Evolutionary conservation across 1,284 basidiomycete genomes (phyloP), one percentile per base, ranked within the genome.

Genomic region (Cryptococcus sp.): DNA sequence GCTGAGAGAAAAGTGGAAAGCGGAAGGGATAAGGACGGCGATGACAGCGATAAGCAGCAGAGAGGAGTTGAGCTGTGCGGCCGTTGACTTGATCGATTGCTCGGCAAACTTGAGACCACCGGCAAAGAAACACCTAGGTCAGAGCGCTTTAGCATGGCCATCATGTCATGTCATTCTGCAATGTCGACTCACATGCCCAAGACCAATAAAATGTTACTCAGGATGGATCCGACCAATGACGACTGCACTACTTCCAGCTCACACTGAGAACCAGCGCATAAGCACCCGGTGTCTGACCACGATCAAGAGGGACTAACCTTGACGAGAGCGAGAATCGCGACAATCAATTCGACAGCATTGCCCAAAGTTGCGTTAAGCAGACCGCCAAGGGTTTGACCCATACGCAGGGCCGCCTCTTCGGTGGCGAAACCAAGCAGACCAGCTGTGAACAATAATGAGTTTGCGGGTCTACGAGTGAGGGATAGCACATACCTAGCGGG

Each of bases 391-490:
- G 91, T 92, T 78, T 93, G 90, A 2, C 91, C 80, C 16, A 81
- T 71, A 3, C 80, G 86, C 61, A 93, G 69, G 0, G 91, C 90
- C 5, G 93, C 75, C 67, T 94, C 89, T 66, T 94, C 92, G 0
- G 92, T 95, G 0, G 89, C 90, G 72, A 91, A 91, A 1, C 88
- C 89, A 5, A 95, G 83, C 4, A 94, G 78, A 83, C 91, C 77
- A 11, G 91, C 91, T 63, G 42, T 8, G 17, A 5, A 89, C 79
- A 11, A 88, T 88, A 67, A 89, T 83, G 50, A 89, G 88, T 4
- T 39, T 50, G 35, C 49, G 17, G 23, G 50, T 47, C n/a, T 27
- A 5, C 16, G 38, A 25, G 17, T 20, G 8, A 39, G 3, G 1
- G 27, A 30, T 13, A 27, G 20, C 16, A 55, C 70, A 62, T 27